These are phyloP conservation scores for Bryopsis sp. DNA, from an alignment of 139 green algal species.

Conservation along the genomic window DNA sequence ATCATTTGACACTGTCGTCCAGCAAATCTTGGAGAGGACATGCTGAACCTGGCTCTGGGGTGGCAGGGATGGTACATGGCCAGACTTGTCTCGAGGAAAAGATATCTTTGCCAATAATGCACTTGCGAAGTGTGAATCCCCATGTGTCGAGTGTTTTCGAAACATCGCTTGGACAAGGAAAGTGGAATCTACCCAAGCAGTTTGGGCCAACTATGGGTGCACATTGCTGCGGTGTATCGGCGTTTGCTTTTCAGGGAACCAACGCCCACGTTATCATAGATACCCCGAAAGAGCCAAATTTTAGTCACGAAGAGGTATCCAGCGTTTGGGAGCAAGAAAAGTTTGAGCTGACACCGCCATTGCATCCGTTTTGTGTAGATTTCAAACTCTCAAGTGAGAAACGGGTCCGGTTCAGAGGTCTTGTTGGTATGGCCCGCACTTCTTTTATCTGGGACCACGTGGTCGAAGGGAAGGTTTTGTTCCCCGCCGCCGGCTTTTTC, in stretches of 20 bases:
- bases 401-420: background rate
- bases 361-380: no score
- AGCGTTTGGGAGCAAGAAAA: background rate
- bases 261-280: conserved; percentile 62
- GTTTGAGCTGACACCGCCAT: no score
- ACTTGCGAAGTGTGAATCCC: conserved; percentile 44
- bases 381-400: no score
- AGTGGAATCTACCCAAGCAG: background rate
- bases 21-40: conserved; percentile 76
- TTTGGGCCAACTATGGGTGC: background rate
- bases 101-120: conserved; percentile 26
- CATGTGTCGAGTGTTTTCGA: conserved; percentile 31
- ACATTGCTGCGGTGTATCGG: conserved; percentile 7
- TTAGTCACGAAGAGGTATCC: background rate
- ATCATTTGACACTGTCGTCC: conserved; percentile 46
- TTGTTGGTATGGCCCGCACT: conserved; percentile 13
- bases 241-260: conserved; percentile 39
- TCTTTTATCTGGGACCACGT: conserved; percentile 63
- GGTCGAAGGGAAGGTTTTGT: conserved; percentile 34
- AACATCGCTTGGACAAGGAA: background rate
- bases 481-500: conserved; percentile 58
- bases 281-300: background rate
- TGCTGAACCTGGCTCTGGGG: conserved; percentile 72
- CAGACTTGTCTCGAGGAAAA: conserved; percentile 13
- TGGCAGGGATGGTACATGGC: conserved; percentile 48